Evolutionary conservation across 1,284 basidiomycete species (phyloP), one percentile per base, ranked within the genome.

Genomic region (Sporisorium iseilematis-ciliati): DNA sequence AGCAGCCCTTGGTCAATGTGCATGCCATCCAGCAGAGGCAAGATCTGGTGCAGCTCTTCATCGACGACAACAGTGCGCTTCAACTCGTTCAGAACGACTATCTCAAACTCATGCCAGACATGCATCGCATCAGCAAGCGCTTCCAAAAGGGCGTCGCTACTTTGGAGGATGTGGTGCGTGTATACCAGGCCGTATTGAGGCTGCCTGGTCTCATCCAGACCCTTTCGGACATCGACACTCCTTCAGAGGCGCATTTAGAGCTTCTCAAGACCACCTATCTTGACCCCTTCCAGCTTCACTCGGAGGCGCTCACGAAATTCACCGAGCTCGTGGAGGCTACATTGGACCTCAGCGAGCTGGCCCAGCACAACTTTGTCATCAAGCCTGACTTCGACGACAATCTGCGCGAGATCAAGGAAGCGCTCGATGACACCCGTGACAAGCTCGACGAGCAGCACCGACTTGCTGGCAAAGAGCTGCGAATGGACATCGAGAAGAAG

Each of bases 301-400:
- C 75, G 26, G 42, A 51, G 2, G 59, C 66, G 12, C 78, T 85
- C 7, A 43, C 57, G 50, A 84, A 94, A 81, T 95, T 95, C 79
- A 88, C 90, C 5, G 93, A 95, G 79, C 95, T 99, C 92, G 95
- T 99, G 3, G 94, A 98, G 85, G 91, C 93, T 65, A 98, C 96
- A 0, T 90, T 99, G 46, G 97, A 99, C 81, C 89, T 98, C 20
- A 90, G 92, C 50, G 91, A 96, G 77, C 88, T 97, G 8, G 80
- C 86, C 87, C 91, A 82, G 87, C 94, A 98, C 86, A 93, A 93
- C 78, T 96, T 92, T 83, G 92, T 95, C 29, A 95, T 99, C 82
- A 95, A 94, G 84, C 91, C 96, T 0, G 94, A 95, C 66, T 96
- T 94, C 78, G 92, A 96, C 82, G 89, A 90, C 7, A 88, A 89